A percentile compares a stretch with the other conserved stretches of the same genome.
Evolutionary conservation across 2,329 filamentous ascomycete genomes (phyloP).

Genomic region (Ilyonectria sp.): DNA sequence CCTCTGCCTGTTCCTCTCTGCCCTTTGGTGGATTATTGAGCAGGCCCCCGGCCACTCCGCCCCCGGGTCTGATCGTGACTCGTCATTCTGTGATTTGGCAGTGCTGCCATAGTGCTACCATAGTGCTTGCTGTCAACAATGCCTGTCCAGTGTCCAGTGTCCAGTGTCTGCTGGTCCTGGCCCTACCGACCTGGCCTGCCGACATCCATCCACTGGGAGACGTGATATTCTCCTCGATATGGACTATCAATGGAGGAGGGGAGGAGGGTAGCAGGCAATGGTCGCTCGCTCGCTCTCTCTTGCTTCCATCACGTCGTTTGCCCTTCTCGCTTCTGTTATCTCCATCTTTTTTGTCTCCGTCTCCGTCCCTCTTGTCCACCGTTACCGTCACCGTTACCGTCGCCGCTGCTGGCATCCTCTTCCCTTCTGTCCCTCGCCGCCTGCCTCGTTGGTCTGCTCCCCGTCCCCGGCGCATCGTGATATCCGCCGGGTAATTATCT

Average conservation of each 20-base stretch:
- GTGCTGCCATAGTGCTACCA: conserved; percentile 22
- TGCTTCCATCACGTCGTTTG: not conserved
- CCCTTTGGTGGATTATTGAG: conserved; percentile 33
- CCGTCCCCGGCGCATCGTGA: conserved; percentile 14
- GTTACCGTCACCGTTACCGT: not conserved
- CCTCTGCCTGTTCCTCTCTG: conserved; percentile 20
- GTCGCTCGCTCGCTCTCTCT: not conserved
- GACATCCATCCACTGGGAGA: conserved; percentile 8
- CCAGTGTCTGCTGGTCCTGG: not conserved
- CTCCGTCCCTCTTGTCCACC: not conserved
- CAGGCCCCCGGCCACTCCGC: conserved; percentile 25
- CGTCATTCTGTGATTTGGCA: conserved; percentile 33
- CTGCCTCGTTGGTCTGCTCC: conserved; percentile 14
- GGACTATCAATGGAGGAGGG: not conserved
- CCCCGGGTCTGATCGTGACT: conserved; percentile 31
- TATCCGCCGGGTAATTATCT: conserved; percentile 19
- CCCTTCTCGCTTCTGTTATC: conserved; percentile 7
- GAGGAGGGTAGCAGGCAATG: conserved; percentile 1
- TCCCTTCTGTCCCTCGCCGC: conserved; percentile 2
- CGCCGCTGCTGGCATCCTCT: conserved; percentile 4
- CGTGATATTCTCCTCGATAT: conserved; percentile 4
- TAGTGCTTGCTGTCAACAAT: conserved; percentile 26
- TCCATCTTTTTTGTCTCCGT: not conserved
- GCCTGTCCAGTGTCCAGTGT: conserved; percentile 1
- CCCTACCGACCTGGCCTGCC: conserved; percentile 13